These are phyloP conservation scores for Penicillium salamii DNA, from an alignment of 495 filamentous ascomycete genomes.

Conservation along the genomic window DNA sequence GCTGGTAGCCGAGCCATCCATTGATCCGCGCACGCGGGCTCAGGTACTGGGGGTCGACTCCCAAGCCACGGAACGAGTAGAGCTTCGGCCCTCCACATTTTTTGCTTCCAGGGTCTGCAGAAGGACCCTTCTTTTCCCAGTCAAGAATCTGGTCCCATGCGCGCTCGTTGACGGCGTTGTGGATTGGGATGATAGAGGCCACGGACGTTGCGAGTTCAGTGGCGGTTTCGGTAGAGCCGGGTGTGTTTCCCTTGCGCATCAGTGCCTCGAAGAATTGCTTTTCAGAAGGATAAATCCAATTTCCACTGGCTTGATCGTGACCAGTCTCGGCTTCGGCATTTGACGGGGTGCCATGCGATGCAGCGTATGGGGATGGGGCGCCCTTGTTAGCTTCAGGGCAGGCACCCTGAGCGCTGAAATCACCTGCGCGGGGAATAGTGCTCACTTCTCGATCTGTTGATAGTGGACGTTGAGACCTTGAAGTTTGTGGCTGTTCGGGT, in stretches of 20 bases:
- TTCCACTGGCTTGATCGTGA: constrained; percentile 60
- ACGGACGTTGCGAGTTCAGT: constrained; percentile 64
- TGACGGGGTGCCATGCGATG: constrained; percentile 50
- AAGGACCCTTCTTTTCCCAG: constrained; percentile 70
- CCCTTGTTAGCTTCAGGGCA: constrained; percentile 28
- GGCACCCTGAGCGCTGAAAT: constrained; percentile 29
- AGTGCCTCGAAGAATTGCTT: constrained; percentile 95
- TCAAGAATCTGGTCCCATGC: constrained; percentile 79
- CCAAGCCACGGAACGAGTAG: constrained; percentile 73
- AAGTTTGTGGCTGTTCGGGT: constrained; percentile 30
- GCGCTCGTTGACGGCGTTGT: constrained; percentile 94
- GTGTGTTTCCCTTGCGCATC: constrained; percentile 68
- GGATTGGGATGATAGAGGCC: constrained; percentile 88
- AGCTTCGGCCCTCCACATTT: constrained; percentile 78
- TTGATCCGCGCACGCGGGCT: constrained; percentile 82
- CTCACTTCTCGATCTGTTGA: constrained; percentile 71
- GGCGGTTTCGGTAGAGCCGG: constrained; percentile 35
- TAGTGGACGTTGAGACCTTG: constrained; percentile 43
- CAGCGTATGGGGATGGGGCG: constrained; percentile 28
- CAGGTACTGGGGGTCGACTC: constrained; percentile 60
- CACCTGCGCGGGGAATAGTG: constrained; percentile 69
- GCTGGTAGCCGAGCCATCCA: constrained; percentile 77
- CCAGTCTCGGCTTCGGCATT: constrained; percentile 74
- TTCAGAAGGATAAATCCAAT: constrained; percentile 97
- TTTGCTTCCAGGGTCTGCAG: constrained; percentile 51